phyloP scores from a whole-genome alignment of 345 rosid genomes.

The Acer saccharum region DNA sequence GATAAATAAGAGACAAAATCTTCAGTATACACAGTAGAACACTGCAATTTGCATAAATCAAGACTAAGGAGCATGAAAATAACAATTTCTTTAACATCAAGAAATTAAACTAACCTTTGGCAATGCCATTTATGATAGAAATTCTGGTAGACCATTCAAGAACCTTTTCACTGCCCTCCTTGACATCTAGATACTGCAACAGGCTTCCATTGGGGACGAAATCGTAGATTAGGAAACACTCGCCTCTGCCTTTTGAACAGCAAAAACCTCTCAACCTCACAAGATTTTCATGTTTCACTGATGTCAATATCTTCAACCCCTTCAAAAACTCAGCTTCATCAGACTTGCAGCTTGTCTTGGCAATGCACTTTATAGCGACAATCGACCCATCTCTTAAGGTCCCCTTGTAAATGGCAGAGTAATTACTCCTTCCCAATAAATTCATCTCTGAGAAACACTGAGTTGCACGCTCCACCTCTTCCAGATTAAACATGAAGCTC shows the following conservation, averaged over 20 bases:
- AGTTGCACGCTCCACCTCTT: constrained; percentile 93
- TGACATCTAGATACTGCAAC: constrained; percentile 71
- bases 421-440: constrained; percentile 70
- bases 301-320: constrained; percentile 73
- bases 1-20: constrained; percentile 21
- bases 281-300: constrained; percentile 76
- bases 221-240: constrained; percentile 87
- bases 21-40: constrained; percentile 4
- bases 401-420: constrained; percentile 80
- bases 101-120: constrained; percentile 58
- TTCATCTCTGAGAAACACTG: constrained; percentile 84
- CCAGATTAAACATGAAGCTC: constrained; percentile 90
- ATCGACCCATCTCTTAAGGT: constrained; percentile 80
- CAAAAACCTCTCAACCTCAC: constrained; percentile 88
- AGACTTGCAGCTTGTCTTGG: constrained; percentile 84
- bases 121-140: constrained; percentile 76
- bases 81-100: no score
- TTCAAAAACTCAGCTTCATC: constrained; percentile 78
- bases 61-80: neutral
- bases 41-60: neutral
- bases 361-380: constrained; percentile 75
- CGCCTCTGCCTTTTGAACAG: constrained; percentile 94
- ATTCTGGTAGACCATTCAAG: constrained; percentile 89
- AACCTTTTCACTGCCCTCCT: constrained; percentile 56
- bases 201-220: constrained; percentile 82